Evolutionary conservation across 345 rosid genomes (phyloP), one percentile per base, ranked within the genome.

Genomic region (Cardamine chenopodiifolia): DNA sequence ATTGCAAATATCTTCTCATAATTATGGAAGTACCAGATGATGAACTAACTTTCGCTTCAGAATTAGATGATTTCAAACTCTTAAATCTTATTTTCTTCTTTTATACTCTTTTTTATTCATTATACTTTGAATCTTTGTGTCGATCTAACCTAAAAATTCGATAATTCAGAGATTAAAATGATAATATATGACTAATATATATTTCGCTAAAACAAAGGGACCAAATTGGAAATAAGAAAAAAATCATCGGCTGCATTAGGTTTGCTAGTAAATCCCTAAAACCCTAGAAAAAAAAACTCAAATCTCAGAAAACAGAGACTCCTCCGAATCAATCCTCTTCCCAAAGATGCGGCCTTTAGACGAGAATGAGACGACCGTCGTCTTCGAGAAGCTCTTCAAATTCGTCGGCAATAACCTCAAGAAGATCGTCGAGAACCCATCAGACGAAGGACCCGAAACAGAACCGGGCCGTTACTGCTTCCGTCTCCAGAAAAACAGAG

Each of bases 371-470:
- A 95, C 91, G 72, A 84, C 91, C 14, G 85, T 85, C 9, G 98
- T 95, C 12, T 92, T 95, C 83, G 91, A 89, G 76, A 95, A 92
- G 78, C 78, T 95, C 65, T 84, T 83, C 84, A 80, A 86, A 57
- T 95, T 95, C 88, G 87, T 90, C 0, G 98, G 97, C 39, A 89
- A 83, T 76, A 95, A 92, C 64, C 88, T 95, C 78, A 92, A 95
- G 86, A 92, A 92, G 87, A 78, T 95, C 22, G 90, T 95, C 14
- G 97, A 89, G 58, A 88, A 86, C 72, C 96, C 92, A 0, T 90
- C 97, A 17, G 86, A 86, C 69, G 98, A 95, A 77, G 98, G 98
- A 1, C 88, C 95, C 40, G 97, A 94, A 35, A 47, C 77, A 39
- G 79, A 73, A 17, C 83, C 96, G 0, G 92, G 94, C 15, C 90